Percentiles rank a stretch among this genome's conserved stretches.
phyloP scores from a whole-genome alignment of 169 alveolate species.

The Plasmodium malariae region DNA sequence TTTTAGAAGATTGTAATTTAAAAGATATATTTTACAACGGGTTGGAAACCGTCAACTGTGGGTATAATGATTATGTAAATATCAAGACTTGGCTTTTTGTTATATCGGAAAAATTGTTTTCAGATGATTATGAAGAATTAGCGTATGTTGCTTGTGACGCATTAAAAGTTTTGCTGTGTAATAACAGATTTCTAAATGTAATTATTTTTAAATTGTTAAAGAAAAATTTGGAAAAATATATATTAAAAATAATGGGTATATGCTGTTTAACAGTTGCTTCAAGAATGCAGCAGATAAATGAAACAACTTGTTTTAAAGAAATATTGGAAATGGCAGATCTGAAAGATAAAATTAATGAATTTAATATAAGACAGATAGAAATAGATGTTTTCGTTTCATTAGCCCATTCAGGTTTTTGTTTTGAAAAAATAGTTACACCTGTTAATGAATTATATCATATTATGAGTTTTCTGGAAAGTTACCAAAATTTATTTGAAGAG shows the following conservation, averaged over 20 bases:
- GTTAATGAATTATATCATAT: constrained; percentile 63
- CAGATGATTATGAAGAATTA: constrained; percentile 46
- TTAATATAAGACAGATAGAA: constrained; percentile 70
- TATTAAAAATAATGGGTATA: constrained; percentile 66
- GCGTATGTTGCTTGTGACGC: constrained; percentile 77
- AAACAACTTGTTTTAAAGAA: constrained; percentile 66
- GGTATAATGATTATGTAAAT: constrained; percentile 74
- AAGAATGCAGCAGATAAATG: constrained; percentile 76
- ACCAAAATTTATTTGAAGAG: constrained; percentile 32
- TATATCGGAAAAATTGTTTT: constrained; percentile 65
- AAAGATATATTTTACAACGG: constrained; percentile 72
- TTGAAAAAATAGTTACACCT: constrained; percentile 72
- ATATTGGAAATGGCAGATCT: constrained; percentile 44
- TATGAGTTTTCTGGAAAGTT: constrained; percentile 41
- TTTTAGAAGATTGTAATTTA: constrained; percentile 71
- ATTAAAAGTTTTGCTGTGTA: constrained; percentile 64
- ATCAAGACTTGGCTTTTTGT: constrained; percentile 74
- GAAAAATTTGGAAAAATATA: constrained; percentile 56
- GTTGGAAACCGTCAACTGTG: constrained; percentile 64
- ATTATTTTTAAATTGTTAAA: constrained; percentile 63
- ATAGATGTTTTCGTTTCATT: constrained; percentile 69
- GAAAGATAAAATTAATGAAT: constrained; percentile 54
- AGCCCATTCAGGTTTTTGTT: constrained; percentile 75
- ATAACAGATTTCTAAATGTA: constrained; percentile 47
- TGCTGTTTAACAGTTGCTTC: constrained; percentile 77